Conservation (phyloP, 306 rosid genomes). For the Inga laurina region DNA sequence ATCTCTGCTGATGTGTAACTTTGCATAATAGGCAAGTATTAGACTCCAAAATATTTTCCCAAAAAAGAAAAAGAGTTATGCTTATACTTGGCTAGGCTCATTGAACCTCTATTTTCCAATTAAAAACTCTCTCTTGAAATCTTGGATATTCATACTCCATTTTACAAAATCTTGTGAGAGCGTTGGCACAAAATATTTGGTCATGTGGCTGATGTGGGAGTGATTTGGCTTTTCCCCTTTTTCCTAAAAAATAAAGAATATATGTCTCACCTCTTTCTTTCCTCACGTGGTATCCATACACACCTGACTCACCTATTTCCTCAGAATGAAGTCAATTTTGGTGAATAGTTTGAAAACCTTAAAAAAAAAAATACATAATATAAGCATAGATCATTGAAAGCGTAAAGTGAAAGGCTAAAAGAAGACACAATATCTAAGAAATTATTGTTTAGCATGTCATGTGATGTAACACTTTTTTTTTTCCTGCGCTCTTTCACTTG, state of each 20-base stretch:
- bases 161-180: not conserved
- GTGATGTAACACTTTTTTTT: not conserved
- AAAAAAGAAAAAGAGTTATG: not conserved
- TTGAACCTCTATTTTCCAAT: not conserved
- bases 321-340: not conserved
- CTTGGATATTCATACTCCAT: not conserved
- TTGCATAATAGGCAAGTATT: not conserved
- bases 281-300: not conserved
- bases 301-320: not conserved
- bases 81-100: not conserved
- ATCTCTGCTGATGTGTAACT: not conserved
- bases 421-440: not conserved
- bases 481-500: not conserved
- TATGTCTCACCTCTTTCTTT: not conserved
- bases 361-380: not conserved
- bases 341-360: not conserved
- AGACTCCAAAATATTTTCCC: not conserved
- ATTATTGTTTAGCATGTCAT: not conserved
- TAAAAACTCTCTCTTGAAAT: not conserved
- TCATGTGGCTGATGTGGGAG: conserved; percentile 5
- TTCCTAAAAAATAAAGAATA: not conserved
- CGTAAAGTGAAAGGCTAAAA: not conserved
- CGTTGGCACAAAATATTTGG: not conserved
- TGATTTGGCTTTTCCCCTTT: not conserved
- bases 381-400: not conserved